phyloP scores from a whole-genome alignment of 1,284 basidiomycete species.

The Stygiomarasmius scandens region DNA sequence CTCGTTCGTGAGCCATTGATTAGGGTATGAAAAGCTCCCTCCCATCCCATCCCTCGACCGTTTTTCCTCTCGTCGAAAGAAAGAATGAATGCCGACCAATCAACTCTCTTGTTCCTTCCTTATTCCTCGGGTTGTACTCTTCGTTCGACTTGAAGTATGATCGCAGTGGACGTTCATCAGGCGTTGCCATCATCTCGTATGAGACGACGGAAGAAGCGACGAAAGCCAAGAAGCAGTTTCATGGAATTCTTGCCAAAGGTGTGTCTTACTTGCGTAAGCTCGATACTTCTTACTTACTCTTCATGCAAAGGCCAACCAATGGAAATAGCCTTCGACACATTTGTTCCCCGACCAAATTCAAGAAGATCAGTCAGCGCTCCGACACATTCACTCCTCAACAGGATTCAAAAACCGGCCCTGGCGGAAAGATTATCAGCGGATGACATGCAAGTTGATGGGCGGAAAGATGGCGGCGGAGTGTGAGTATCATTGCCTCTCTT shows the following conservation, averaged over 20 bases:
- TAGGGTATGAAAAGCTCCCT: conserved; percentile 91
- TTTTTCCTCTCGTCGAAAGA: conserved; percentile 51
- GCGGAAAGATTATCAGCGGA: conserved; percentile 58
- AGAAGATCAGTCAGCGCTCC: conserved; percentile 51
- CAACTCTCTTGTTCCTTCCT: conserved; percentile 8
- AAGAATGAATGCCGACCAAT: conserved; percentile 22
- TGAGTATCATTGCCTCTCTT: conserved; percentile 25
- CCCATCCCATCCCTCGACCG: conserved; percentile 46
- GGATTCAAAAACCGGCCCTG: conserved; percentile 67
- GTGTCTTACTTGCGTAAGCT: conserved; percentile 18
- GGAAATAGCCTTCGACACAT: conserved; percentile 68
- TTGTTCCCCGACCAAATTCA: conserved; percentile 38
- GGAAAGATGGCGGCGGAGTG: conserved; percentile 34
- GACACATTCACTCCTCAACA: conserved; percentile 54
- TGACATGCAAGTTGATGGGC: conserved; percentile 27
- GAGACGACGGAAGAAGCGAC: conserved; percentile 80
- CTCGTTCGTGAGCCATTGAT: conserved; percentile 90
- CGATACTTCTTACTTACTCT: not conserved
- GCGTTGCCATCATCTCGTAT: conserved; percentile 83
- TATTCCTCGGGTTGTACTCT: too few species aligned
- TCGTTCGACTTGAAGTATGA: too few species aligned
- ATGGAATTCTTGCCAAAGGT: conserved; percentile 93
- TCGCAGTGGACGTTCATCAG: conserved; percentile 90
- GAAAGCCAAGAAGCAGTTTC: conserved; percentile 83
- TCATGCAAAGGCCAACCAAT: conserved; percentile 74